phyloP scores from a whole-genome alignment of 169 alveolate genomes.

The Toxoplasma gondii region DNA sequence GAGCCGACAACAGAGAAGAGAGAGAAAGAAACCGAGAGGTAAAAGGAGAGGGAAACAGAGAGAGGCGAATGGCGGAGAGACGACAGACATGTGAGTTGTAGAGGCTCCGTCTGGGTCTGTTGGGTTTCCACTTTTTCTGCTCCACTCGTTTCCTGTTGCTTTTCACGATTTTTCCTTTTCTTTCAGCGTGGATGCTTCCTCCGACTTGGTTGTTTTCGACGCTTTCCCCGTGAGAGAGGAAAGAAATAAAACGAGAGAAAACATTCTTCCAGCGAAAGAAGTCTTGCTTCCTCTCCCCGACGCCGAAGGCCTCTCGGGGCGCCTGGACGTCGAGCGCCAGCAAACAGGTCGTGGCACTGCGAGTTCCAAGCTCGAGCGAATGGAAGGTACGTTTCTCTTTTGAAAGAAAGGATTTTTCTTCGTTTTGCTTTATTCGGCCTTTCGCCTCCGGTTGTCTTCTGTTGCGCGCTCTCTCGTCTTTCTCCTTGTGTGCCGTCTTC shows the following conservation, averaged over 20 bases:
- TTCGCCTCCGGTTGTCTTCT: not conserved
- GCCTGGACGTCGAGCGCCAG: conserved; percentile 5
- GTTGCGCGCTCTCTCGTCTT: not conserved
- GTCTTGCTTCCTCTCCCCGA: no score
- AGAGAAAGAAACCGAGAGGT: no score
- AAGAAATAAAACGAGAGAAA: not conserved
- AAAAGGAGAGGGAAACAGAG: no score
- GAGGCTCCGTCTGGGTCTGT: no score
- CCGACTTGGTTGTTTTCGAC: conserved; percentile 4
- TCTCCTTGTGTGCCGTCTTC: not conserved
- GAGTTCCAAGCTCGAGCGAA: not conserved
- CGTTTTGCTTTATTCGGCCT: not conserved
- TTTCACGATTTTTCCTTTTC: not conserved
- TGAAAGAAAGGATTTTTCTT: not conserved
- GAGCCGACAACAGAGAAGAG: no score
- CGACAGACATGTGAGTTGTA: no score
- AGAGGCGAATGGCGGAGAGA: no score
- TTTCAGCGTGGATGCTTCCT: not conserved
- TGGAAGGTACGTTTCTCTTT: not conserved
- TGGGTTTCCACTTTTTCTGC: no score
- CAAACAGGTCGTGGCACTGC: not conserved
- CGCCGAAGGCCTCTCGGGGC: not conserved
- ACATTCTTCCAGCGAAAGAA: not conserved
- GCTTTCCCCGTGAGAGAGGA: not conserved
- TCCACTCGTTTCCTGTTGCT: not conserved